phyloP scores from a whole-genome alignment of 495 filamentous ascomycete genomes.

The Neurospora tetraspora region DNA sequence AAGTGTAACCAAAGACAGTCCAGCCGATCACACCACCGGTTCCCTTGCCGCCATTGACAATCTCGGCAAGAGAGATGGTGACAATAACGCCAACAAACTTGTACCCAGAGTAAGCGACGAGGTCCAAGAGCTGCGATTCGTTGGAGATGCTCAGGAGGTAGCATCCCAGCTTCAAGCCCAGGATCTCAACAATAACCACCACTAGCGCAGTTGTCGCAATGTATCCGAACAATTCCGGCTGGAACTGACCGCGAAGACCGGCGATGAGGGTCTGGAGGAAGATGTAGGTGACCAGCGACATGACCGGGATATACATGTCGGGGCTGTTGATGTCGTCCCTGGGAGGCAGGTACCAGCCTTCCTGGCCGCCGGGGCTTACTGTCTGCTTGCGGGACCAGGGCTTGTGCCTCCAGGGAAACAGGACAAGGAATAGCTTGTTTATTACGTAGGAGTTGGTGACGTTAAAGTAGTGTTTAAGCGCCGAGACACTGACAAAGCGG shows the following conservation, averaged over 20 bases:
- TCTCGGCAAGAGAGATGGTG: conserved; percentile 67
- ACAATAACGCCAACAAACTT: conserved; percentile 96
- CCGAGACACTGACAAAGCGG: conserved; percentile 83
- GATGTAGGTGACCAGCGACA: conserved; percentile 95
- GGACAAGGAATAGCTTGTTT: conserved; percentile 75
- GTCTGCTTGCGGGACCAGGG: conserved; percentile 78
- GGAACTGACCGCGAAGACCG: conserved; percentile 84
- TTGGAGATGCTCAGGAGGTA: conserved; percentile 91
- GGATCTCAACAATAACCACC: conserved; percentile 76
- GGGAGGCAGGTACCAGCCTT: conserved; percentile 86
- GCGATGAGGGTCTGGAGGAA: conserved; percentile 82
- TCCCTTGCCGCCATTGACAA: conserved; percentile 63
- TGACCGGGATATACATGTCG: conserved; percentile 97
- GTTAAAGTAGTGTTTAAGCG: conserved; percentile 95
- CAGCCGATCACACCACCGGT: conserved; percentile 83
- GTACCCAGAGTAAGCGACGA: conserved; percentile 94
- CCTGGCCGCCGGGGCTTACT: conserved; percentile 55
- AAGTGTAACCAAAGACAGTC: conserved; percentile 82
- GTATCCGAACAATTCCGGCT: conserved; percentile 83
- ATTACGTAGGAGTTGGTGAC: conserved; percentile 89
- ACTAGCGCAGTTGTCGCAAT: conserved; percentile 76
- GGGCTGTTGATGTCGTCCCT: conserved; percentile 94
- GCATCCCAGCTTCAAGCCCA: conserved; percentile 80
- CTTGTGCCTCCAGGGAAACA: conserved; percentile 95
- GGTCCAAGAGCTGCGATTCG: conserved; percentile 73